Base-by-base conservation (phyloP, 2,329 filamentous ascomycete species). In the Chrysoporthe puriensis region DNA sequence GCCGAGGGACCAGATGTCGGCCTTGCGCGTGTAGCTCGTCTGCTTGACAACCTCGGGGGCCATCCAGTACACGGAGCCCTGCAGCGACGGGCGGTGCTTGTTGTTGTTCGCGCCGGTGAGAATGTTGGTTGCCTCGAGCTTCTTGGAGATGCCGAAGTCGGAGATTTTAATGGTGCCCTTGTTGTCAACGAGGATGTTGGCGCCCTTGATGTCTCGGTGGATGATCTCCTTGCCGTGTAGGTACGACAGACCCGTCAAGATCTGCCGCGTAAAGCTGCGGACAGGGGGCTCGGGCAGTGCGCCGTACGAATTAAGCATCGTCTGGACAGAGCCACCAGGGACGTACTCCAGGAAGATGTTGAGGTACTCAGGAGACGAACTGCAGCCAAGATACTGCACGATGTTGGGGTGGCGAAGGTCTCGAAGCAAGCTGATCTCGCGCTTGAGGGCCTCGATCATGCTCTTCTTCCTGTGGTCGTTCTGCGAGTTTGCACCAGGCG, bases 321-420 rank as follows among this genome's bases (percentile, higher is more conserved):
- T 97, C 72, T 97, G 96, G 36, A 99, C 96, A 14, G 95, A 98
- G 58, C 96, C 96, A 79, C 96, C 96, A 18, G 96, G 93, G 43
- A 99, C 96, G 78, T 99, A 99, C 80, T 99, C 96, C 76, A 99
- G 89, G 89, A 99, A 99, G 91, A 99, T 99, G 82, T 99, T 99
- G 74, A 99, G 89, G 77, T 95, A 91, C 66, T 94, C 91, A 21
- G 93, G 89, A 70, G 97, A 96, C 9, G 93, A 95, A 75, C 94
- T 95, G 73, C 94, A 97, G 69, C 96, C 96, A 8, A 99, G 89
- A 77, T 99, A 99, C 77, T 97, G 96, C 78, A 99, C 96, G 76
- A 99, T 98, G 78, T 99, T 98, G 66, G 93, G 89, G 76, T 99
- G 96, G 75, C 96, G 94, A 62, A 99, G 88, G 73, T 97, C 96